phyloP scores from a whole-genome alignment of 257 asterid genomes.

The Mitragyna speciosa region DNA sequence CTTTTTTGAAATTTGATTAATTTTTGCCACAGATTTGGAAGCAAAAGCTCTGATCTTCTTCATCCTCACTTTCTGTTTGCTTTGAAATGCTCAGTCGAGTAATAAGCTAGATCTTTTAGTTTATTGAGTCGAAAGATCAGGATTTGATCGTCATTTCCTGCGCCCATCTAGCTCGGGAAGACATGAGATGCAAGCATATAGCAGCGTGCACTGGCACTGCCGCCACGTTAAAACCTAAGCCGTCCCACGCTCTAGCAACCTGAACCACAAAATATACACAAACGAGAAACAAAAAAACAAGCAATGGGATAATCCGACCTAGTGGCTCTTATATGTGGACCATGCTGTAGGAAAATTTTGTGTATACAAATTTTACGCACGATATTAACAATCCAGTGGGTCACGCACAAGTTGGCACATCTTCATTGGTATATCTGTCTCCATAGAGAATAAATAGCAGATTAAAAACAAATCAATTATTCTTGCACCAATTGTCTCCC shows the following conservation, averaged over 20 bases:
- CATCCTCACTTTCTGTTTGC: too few relatives aligned
- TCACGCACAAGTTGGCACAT: neutral
- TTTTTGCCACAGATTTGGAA: neutral
- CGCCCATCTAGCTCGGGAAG: slow-evolving; percentile 28
- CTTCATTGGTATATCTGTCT: neutral
- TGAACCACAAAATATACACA: slow-evolving; percentile 41
- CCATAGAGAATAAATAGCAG: neutral
- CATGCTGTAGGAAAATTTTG: too few relatives aligned
- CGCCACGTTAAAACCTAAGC: slow-evolving; percentile 30
- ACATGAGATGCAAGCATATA: slow-evolving; percentile 16
- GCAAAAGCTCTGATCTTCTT: neutral
- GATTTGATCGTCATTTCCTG: neutral
- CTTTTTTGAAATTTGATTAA: neutral
- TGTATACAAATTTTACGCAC: too few relatives aligned
- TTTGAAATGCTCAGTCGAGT: neutral
- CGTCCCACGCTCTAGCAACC: slow-evolving; percentile 33
- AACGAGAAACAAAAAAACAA: slow-evolving; percentile 3
- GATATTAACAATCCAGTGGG: too few relatives aligned
- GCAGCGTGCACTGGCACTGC: slow-evolving; percentile 27
- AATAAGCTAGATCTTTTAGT: neutral
- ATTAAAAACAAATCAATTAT: neutral
- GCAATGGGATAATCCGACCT: slow-evolving; percentile 37
- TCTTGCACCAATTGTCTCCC: slow-evolving; percentile 30
- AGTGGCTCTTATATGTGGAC: slow-evolving; percentile 12
- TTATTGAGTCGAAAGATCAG: neutral